A percentile compares a stretch with the other conserved stretches of the same genome.
These are phyloP conservation scores for Hondaea fermentalgiana DNA, from an alignment of 108 stramenopile genomes.

Conservation along the genomic window DNA sequence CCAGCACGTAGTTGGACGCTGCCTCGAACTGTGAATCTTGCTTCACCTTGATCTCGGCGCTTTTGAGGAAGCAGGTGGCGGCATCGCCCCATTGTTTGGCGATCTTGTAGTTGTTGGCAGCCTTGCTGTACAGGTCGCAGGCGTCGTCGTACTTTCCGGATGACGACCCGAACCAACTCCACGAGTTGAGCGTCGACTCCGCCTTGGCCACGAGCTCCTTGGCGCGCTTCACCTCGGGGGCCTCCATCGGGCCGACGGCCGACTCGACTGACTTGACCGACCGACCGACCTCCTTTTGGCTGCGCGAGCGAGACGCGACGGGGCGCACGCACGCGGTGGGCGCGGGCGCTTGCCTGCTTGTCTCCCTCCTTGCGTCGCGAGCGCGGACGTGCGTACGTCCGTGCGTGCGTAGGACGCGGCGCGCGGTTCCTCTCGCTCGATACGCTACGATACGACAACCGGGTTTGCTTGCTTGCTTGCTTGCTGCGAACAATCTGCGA, in stretches of 20 bases:
- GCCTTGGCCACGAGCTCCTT: constrained; percentile 13
- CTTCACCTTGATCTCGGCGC: background rate
- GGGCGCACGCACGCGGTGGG: too few relatives aligned
- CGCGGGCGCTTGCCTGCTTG: too few relatives aligned
- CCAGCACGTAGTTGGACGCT: background rate
- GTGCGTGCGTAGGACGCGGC: too few relatives aligned
- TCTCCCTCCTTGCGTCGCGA: too few relatives aligned
- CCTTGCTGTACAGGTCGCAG: constrained; percentile 3
- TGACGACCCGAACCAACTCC: background rate
- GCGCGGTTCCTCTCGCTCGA: too few relatives aligned
- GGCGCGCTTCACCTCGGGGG: constrained; percentile 4
- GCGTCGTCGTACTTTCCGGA: constrained; percentile 14
- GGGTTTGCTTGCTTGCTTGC: too few relatives aligned
- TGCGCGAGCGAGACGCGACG: too few relatives aligned
- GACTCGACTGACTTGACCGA: too few relatives aligned
- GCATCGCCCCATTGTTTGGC: background rate
- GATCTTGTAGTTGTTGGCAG: constrained; percentile 1
- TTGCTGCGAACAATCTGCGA: too few relatives aligned
- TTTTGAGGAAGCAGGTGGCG: constrained; percentile 1
- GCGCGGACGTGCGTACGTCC: too few relatives aligned
- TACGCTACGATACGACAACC: too few relatives aligned
- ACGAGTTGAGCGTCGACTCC: background rate
- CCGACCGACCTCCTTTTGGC: too few relatives aligned
- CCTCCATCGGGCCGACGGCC: background rate
- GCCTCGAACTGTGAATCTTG: background rate